A percentile compares a stretch with the other conserved stretches of the same genome.
Conservation (phyloP, 345 rosid genomes). For the Salix purpurea region DNA sequence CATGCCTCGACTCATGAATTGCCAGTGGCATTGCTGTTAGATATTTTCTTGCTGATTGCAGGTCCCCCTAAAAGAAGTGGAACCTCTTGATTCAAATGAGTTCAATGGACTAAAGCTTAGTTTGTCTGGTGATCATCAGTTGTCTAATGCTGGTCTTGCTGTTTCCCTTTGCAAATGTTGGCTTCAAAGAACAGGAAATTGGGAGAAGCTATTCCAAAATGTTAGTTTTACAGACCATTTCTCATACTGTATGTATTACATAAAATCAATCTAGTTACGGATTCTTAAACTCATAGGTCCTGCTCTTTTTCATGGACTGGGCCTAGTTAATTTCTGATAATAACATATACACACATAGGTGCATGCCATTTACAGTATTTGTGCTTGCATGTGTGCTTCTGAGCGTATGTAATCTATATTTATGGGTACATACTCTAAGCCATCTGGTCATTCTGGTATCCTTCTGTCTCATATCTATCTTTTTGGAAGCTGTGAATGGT, state of each 20-base stretch:
- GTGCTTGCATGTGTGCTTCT: neutral
- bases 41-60: conserved; percentile 29
- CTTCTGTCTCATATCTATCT: neutral
- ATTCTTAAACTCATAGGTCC: neutral
- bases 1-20: neutral
- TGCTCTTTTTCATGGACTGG: neutral
- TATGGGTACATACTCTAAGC: neutral
- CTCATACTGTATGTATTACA: neutral
- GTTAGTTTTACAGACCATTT: conserved; percentile 29
- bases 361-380: neutral
- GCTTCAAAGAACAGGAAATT: conserved; percentile 74
- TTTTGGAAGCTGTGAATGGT: neutral
- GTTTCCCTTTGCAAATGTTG: conserved; percentile 74
- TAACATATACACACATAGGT: neutral
- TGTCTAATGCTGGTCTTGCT: conserved; percentile 83
- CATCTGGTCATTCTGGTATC: neutral
- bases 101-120: conserved; percentile 55
- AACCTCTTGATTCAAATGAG: conserved; percentile 47
- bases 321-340: neutral
- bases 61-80: conserved; percentile 65
- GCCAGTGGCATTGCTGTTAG: conserved; percentile 3
- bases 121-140: conserved; percentile 82
- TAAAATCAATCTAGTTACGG: neutral
- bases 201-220: conserved; percentile 47
- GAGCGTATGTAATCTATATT: neutral